Conservation (phyloP, 2,329 filamentous ascomycete genomes). For the Rhexocercosporidium sp. region DNA sequence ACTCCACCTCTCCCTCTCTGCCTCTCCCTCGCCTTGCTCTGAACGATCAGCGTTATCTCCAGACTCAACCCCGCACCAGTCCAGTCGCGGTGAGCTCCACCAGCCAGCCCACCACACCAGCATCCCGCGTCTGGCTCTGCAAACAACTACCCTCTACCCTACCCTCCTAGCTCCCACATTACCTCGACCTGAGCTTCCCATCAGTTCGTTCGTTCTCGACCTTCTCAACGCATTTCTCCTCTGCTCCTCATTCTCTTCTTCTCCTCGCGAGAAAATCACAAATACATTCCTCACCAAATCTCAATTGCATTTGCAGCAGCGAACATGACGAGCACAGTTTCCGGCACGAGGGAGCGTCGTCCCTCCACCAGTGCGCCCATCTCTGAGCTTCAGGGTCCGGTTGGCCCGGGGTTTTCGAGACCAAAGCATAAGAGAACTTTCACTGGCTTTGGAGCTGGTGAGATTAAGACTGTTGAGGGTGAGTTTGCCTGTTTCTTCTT, state of each 20-base stretch:
- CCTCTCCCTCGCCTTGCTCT: too few relatives aligned
- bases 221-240: conserved; percentile 6
- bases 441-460: conserved; percentile 86
- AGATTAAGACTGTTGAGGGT: conserved; percentile 95
- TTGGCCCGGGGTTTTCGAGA: conserved; percentile 83
- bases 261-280: background rate
- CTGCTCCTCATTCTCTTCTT: background rate
- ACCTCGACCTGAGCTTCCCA: background rate
- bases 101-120: background rate
- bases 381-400: conserved; percentile 82
- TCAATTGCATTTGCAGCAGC: background rate
- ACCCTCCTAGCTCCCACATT: conserved; percentile 1
- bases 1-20: background rate
- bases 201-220: background rate
- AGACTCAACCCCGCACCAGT: conserved; percentile 3
- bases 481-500: conserved; percentile 43
- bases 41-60: conserved; percentile 3
- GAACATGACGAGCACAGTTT: conserved; percentile 10
- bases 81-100: background rate
- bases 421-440: conserved; percentile 98
- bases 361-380: conserved; percentile 84
- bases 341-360: conserved; percentile 66
- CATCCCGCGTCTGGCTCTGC: background rate
- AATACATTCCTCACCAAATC: background rate
- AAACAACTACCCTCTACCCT: background rate